Evolutionary conservation across 331 rosid genomes (phyloP), one percentile per base, ranked within the genome.

Genomic region (Erythrophleum ivorense): DNA sequence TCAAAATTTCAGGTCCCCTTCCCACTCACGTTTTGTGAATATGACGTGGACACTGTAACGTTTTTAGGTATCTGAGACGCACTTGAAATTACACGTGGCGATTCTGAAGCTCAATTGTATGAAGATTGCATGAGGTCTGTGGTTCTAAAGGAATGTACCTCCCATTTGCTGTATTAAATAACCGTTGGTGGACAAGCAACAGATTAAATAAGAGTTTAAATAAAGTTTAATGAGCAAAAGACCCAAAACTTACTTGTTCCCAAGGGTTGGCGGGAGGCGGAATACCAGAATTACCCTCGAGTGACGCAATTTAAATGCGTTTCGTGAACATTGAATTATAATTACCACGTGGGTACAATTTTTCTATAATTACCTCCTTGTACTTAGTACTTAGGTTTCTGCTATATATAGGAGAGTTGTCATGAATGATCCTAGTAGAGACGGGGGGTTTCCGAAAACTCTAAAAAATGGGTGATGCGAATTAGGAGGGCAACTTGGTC

Each of bases 401-500:
- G 40, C 5, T 36, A 24, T 24, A 24, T 24, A 24, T 24, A 24
- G 29, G 29, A 24, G 29, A 24, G 29, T 24, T 24, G 29, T 24
- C 29, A 24, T 24, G 29, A 24, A 24, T 24, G 29, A 24, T 24
- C 29, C 29, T 24, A 24, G 29, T 6, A 38, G 41, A 38, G 41
- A 38, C 4, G 6, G 41, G 41, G 6, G 41, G 2, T 11, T 16
- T 8, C 19, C n/a, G n/a, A 18, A 7, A 9, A 7, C n/a, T 6
- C 60, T 38, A 38, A 38, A 43, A 58, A 46, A 5, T 54, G 14
- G 15, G 41, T 4, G 69, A 63, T 46, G 33, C 1, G 34, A 54
- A 33, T 8, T 31, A 36, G 16, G 76, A 85, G 85, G 90, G 85
- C 29, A 80, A 71, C 16, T 69, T 55, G 84, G 94, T 82, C 53